These are phyloP conservation scores for Tylopilus sp. DNA, from an alignment of 768 basidiomycete species.

Conservation along the genomic window DNA sequence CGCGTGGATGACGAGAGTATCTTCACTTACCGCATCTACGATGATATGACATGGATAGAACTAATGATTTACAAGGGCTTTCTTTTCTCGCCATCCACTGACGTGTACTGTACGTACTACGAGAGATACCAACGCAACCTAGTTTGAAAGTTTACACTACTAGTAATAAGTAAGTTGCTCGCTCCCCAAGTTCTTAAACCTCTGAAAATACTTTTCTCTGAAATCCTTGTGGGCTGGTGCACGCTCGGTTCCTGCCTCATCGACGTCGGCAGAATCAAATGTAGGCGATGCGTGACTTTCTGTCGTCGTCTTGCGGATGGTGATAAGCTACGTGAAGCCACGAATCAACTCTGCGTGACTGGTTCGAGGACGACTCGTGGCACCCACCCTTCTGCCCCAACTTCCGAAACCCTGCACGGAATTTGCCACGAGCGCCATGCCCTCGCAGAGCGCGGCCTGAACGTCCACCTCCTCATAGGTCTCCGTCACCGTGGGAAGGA, in stretches of 20 bases:
- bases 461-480: constrained; percentile 89
- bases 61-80: no score
- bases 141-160: no score
- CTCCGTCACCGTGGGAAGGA: constrained; percentile 88
- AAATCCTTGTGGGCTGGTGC: constrained; percentile 89
- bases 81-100: no score
- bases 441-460: constrained; percentile 70
- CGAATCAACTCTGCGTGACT: constrained; percentile 1
- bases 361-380: background rate
- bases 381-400: constrained; percentile 86
- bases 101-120: no score
- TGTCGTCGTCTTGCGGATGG: constrained; percentile 69
- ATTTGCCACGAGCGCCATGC: constrained; percentile 86
- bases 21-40: no score
- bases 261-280: constrained; percentile 39
- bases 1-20: no score
- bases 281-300: constrained; percentile 48
- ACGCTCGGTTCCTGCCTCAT: constrained; percentile 29
- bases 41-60: no score
- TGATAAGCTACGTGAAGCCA: constrained; percentile 68
- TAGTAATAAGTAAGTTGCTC: no score
- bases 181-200: constrained; percentile 59
- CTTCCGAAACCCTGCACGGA: constrained; percentile 91
- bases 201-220: constrained; percentile 81
- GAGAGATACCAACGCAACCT: background rate